Conservation (phyloP, 2,329 filamentous ascomycete species). For the Neofusicoccum sp. region DNA sequence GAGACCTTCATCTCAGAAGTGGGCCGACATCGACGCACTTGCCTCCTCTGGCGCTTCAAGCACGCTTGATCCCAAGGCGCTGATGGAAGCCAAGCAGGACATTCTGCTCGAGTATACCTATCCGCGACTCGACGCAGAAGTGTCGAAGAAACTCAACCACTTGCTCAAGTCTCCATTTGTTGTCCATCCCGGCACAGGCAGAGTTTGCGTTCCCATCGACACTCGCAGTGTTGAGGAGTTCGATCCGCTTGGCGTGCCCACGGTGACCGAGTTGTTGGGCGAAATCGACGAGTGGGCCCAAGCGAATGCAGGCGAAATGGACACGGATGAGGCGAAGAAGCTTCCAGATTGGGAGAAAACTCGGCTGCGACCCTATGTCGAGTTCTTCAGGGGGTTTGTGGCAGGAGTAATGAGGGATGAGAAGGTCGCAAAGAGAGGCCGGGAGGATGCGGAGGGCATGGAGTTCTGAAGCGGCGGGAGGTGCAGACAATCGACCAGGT, state of each 20-base stretch:
- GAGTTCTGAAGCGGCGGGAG: slow-evolving; percentile 56
- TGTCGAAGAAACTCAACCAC: slow-evolving; percentile 97
- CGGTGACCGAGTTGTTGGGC: slow-evolving; percentile 72
- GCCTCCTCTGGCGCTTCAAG: slow-evolving; percentile 74
- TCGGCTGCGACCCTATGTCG: slow-evolving; percentile 86
- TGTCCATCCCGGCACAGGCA: slow-evolving; percentile 88
- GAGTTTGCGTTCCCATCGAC: slow-evolving; percentile 95
- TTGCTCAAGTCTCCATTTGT: slow-evolving; percentile 97
- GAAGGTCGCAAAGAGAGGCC: slow-evolving; percentile 51
- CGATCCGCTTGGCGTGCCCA: slow-evolving; percentile 85
- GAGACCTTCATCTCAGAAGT: slow-evolving; percentile 76
- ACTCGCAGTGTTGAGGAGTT: slow-evolving; percentile 71
- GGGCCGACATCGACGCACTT: slow-evolving; percentile 87
- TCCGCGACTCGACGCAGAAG: slow-evolving; percentile 91
- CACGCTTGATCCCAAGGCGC: slow-evolving; percentile 67
- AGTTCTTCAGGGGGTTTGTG: slow-evolving; percentile 83
- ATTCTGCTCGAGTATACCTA: slow-evolving; percentile 98
- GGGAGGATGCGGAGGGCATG: slow-evolving; percentile 60
- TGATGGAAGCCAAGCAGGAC: slow-evolving; percentile 90
- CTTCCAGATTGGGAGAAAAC: slow-evolving; percentile 96
- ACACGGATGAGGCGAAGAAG: slow-evolving; percentile 47
- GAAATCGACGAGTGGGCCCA: slow-evolving; percentile 84
- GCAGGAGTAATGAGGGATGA: slow-evolving; percentile 75
- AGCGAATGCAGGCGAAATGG: slow-evolving; percentile 34
- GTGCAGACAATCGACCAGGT: slow-evolving; percentile 2